phyloP scores from a whole-genome alignment of 768 basidiomycete species.

The Podaxis mareebaensis region DNA sequence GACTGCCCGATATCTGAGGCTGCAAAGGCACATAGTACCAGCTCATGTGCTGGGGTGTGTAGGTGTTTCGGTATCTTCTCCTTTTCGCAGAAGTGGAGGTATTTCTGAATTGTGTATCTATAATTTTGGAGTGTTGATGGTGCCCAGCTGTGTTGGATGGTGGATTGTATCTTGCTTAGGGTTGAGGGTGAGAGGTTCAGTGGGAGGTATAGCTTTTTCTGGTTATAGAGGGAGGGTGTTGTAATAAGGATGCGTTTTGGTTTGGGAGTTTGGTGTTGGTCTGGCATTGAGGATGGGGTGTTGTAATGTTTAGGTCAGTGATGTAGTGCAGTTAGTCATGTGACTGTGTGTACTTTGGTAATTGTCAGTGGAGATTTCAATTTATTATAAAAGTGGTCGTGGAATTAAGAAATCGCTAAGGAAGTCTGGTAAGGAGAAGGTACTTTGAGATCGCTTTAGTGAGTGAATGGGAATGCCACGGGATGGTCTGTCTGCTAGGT shows the following conservation, averaged over 20 bases:
- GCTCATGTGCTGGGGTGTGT: constrained; percentile 29
- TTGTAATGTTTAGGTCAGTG: too few relatives aligned
- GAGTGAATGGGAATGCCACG: neutral
- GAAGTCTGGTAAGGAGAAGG: neutral
- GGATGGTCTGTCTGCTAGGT: constrained; percentile 19
- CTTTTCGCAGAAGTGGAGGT: constrained; percentile 33
- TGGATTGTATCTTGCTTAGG: neutral
- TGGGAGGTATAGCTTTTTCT: too few relatives aligned
- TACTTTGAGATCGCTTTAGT: neutral
- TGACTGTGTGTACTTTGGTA: neutral
- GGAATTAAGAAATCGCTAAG: neutral
- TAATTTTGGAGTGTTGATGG: constrained; percentile 22
- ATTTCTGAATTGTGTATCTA: constrained; percentile 32
- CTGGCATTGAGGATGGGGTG: too few relatives aligned
- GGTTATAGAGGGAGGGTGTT: too few relatives aligned
- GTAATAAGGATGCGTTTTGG: too few relatives aligned
- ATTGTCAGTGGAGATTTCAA: neutral
- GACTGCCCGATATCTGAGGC: constrained; percentile 18
- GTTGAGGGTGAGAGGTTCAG: neutral
- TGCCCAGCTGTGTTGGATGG: neutral
- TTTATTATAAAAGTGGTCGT: neutral
- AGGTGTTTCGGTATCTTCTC: constrained; percentile 22
- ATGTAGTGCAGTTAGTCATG: neutral
- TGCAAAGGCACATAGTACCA: constrained; percentile 29
- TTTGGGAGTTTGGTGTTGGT: too few relatives aligned